A percentile compares a stretch with the other conserved stretches of the same genome.
These are phyloP conservation scores for Dictyostelium brefeldianum DNA, from an alignment of 78 protist genomes.

Conservation along the genomic window DNA sequence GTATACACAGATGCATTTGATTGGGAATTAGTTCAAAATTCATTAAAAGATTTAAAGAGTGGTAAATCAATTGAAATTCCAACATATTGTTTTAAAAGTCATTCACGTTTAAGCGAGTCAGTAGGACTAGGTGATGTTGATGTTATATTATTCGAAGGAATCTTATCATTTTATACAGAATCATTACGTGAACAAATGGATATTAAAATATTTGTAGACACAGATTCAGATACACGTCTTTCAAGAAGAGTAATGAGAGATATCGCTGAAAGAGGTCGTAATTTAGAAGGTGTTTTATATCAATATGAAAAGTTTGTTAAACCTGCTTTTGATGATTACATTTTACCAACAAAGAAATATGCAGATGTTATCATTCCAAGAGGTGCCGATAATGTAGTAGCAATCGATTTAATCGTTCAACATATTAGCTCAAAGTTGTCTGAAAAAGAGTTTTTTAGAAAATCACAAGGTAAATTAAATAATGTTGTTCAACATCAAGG, in stretches of 20 bases:
- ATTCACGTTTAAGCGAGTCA: conserved; percentile 60
- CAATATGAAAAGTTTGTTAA: conserved; percentile 88
- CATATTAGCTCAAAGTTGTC: conserved; percentile 59
- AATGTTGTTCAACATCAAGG: too few species aligned
- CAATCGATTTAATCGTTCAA: conserved; percentile 74
- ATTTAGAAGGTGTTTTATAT: conserved; percentile 78
- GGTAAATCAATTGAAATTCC: conserved; percentile 81
- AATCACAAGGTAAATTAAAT: conserved; percentile 14
- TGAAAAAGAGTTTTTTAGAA: conserved; percentile 46
- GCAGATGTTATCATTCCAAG: conserved; percentile 92
- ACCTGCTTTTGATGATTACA: conserved; percentile 90
- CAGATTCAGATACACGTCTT: conserved; percentile 88
- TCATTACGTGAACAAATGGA: conserved; percentile 80
- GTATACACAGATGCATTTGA: conserved; percentile 69
- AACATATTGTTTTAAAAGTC: conserved; percentile 83
- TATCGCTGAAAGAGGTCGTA: conserved; percentile 87
- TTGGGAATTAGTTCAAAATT: conserved; percentile 46
- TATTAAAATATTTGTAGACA: conserved; percentile 90
- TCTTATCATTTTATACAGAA: conserved; percentile 79
- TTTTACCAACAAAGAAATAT: conserved; percentile 88
- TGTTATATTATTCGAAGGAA: conserved; percentile 91
- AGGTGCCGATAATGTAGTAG: conserved; percentile 85
- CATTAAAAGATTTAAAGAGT: conserved; percentile 59
- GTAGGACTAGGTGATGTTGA: conserved; percentile 42
- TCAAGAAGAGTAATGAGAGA: conserved; percentile 88